phyloP scores from a whole-genome alignment of 1,139 yeast species.

The Yamadazyma epiphylla region DNA sequence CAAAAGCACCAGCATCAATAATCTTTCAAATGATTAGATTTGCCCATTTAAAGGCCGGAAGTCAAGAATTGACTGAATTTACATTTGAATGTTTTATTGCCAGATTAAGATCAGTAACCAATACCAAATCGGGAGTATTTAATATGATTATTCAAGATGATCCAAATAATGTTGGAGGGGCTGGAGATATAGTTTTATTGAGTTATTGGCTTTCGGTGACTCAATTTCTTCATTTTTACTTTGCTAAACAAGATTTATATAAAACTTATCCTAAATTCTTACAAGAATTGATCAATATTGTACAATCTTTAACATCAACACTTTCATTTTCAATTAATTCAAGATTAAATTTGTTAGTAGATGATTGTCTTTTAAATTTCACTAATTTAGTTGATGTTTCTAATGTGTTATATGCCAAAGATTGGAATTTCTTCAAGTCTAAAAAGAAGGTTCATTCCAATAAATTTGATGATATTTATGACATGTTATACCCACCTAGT shows the following conservation, averaged over 20 bases:
- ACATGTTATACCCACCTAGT: constrained; percentile 71
- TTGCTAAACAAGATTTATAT: constrained; percentile 55
- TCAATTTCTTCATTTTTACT: constrained; percentile 63
- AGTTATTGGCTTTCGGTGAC: constrained; percentile 73
- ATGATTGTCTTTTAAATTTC: constrained; percentile 61
- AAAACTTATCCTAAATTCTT: constrained; percentile 50
- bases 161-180: constrained; percentile 24
- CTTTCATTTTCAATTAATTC: constrained; percentile 63
- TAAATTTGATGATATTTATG: constrained; percentile 65
- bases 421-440: constrained; percentile 71
- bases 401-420: constrained; percentile 59
- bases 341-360: constrained; percentile 52
- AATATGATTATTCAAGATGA: constrained; percentile 37
- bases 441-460: constrained; percentile 33
- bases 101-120: constrained; percentile 55
- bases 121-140: constrained; percentile 58
- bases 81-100: constrained; percentile 60
- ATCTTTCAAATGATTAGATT: constrained; percentile 65
- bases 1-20: constrained; percentile 66
- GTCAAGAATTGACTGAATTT: constrained; percentile 52
- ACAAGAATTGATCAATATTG: constrained; percentile 56
- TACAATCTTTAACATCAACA: constrained; percentile 61
- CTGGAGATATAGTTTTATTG: constrained; percentile 64
- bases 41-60: constrained; percentile 53
- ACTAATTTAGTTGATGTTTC: constrained; percentile 64